These are phyloP conservation scores for Ophiocytium majus DNA, from an alignment of 352 stramenopile species.

Conservation along the genomic window DNA sequence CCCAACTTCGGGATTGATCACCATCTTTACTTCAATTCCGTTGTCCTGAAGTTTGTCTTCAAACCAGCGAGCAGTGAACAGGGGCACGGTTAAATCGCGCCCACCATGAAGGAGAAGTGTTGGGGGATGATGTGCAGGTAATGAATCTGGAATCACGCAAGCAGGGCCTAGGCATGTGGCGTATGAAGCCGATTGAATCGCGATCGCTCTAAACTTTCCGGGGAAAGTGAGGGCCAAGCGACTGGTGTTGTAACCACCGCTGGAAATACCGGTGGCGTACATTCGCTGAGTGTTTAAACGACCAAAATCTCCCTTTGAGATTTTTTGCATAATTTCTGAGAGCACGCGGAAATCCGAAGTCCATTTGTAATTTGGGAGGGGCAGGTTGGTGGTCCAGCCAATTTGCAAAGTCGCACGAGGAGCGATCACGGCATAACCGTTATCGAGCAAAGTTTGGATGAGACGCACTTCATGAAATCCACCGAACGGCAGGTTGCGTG, in stretches of 20 bases:
- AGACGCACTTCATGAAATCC: conserved; percentile 6
- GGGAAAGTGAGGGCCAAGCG: conserved; percentile 9
- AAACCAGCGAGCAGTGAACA: neutral
- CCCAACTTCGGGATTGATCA: neutral
- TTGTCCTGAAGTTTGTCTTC: neutral
- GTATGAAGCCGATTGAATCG: conserved; percentile 10
- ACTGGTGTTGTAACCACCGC: conserved; percentile 16
- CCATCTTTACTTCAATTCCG: neutral
- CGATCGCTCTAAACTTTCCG: neutral
- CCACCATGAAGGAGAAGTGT: neutral
- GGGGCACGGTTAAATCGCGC: neutral
- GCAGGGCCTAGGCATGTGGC: neutral
- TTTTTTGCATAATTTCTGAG: neutral
- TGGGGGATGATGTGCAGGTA: neutral
- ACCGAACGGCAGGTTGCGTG: neutral
- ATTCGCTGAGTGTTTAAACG: neutral
- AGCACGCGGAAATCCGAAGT: neutral
- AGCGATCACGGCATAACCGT: neutral
- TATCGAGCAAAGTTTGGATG: neutral
- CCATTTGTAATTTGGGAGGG: neutral
- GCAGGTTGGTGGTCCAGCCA: conserved; percentile 8
- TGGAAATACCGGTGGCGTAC: neutral
- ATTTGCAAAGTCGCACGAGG: neutral
- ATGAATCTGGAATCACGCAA: neutral
- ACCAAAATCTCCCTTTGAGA: neutral